Conservation (phyloP, 148 eudicot species). For the Rhododendron molle region DNA sequence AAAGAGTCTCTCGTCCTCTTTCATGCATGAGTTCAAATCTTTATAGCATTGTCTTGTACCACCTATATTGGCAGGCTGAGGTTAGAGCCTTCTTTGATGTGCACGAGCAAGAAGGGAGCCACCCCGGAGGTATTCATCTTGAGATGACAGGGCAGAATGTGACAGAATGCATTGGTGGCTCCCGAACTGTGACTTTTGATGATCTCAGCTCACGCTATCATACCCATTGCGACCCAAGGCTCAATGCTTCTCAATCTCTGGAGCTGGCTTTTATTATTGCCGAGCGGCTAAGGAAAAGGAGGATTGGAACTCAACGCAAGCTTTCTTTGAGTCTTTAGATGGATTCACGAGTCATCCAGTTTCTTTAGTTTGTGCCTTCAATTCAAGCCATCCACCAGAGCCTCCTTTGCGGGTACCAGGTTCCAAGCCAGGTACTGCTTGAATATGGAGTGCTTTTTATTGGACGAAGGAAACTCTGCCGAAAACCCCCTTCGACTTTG, state of each 20-base stretch:
- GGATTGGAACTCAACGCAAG: neutral
- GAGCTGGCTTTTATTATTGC: slow-evolving; percentile 1
- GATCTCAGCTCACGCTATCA: slow-evolving; percentile 5
- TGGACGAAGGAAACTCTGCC: neutral
- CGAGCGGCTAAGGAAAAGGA: neutral
- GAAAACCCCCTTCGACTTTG: neutral
- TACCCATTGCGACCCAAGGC: neutral
- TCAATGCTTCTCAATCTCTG: slow-evolving; percentile 6
- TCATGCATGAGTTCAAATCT: neutral
- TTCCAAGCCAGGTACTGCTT: neutral
- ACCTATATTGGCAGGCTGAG: neutral
- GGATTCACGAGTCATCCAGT: neutral
- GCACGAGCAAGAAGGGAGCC: slow-evolving; percentile 6
- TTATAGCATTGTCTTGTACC: neutral
- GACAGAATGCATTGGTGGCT: slow-evolving; percentile 5
- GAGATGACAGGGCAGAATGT: slow-evolving; percentile 9
- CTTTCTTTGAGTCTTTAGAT: neutral
- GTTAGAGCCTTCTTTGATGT: slow-evolving; percentile 3
- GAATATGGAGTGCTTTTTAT: neutral
- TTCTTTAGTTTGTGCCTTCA: neutral
- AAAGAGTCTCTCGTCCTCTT: neutral
- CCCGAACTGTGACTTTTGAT: neutral
- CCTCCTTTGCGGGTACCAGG: neutral
- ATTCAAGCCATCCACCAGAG: neutral
- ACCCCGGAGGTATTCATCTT: neutral